Evolutionary conservation across 768 basidiomycete species (phyloP).

Genomic region (Grammothele lineata): DNA sequence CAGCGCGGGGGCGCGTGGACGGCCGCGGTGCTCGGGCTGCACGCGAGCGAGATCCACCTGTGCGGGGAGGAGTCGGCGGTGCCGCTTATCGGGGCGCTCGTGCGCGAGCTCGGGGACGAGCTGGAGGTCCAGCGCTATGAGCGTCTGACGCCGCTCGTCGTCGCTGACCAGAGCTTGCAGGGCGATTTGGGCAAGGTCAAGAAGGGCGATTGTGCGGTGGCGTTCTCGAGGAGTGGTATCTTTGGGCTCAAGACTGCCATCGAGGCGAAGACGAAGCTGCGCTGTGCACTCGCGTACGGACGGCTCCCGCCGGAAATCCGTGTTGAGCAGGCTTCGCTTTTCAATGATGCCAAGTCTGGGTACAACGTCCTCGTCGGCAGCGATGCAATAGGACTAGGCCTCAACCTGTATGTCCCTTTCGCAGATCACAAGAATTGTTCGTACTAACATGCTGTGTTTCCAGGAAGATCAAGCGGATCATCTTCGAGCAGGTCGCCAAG

Average conservation of each 20-base stretch:
- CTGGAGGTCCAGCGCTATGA: conserved; percentile 78
- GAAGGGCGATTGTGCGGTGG: conserved; percentile 88
- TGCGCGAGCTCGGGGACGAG: conserved; percentile 79
- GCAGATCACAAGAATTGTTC: background rate
- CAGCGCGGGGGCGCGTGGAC: conserved; percentile 84
- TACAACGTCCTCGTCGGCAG: conserved; percentile 90
- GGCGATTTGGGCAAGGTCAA: conserved; percentile 56
- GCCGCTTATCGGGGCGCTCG: conserved; percentile 64
- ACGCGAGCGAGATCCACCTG: conserved; percentile 83
- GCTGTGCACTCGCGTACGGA: conserved; percentile 92
- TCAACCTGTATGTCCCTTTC: conserved; percentile 73
- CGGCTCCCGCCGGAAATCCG: conserved; percentile 87
- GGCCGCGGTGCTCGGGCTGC: conserved; percentile 66
- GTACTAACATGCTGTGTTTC: background rate
- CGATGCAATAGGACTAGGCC: conserved; percentile 96
- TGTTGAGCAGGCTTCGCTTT: conserved; percentile 87
- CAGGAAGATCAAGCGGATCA: conserved; percentile 88
- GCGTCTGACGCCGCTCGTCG: conserved; percentile 78
- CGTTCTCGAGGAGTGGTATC: conserved; percentile 74
- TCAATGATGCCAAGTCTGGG: conserved; percentile 81
- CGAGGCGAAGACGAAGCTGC: conserved; percentile 66
- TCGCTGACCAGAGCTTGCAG: conserved; percentile 60
- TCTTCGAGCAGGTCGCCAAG: conserved; percentile 72
- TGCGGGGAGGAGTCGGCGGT: conserved; percentile 95
- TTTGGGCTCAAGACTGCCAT: conserved; percentile 72